Conservation (phyloP, 1,139 yeast species). For the Citeromyces siamensis region DNA sequence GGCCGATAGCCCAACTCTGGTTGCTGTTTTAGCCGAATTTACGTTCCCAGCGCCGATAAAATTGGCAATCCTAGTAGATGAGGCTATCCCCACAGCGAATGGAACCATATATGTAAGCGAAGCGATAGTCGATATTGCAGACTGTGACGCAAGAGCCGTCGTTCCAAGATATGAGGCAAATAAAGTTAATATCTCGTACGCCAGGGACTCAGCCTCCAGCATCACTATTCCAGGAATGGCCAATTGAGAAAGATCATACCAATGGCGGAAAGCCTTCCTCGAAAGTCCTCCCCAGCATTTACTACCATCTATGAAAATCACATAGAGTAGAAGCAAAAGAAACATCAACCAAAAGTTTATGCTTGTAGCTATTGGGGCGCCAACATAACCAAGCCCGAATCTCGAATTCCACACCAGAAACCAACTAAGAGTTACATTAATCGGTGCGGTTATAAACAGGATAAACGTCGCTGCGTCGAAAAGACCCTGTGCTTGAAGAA, state of each 20-base stretch:
- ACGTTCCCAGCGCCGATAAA: slow-evolving; percentile 68
- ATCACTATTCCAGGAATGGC: slow-evolving; percentile 46
- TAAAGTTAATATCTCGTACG: slow-evolving; percentile 44
- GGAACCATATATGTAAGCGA: slow-evolving; percentile 35
- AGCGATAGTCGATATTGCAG: slow-evolving; percentile 44
- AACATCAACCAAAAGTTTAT: slow-evolving; percentile 65
- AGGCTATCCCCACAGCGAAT: slow-evolving; percentile 48
- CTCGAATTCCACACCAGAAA: slow-evolving; percentile 62
- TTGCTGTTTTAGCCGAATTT: slow-evolving; percentile 49
- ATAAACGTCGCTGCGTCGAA: slow-evolving; percentile 86
- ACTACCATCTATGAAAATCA: slow-evolving; percentile 46
- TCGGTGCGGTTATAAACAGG: slow-evolving; percentile 65
- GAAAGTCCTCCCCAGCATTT: slow-evolving; percentile 63
- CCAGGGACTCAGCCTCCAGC: slow-evolving; percentile 48
- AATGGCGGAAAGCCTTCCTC: slow-evolving; percentile 35
- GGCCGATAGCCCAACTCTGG: slow-evolving; percentile 47
- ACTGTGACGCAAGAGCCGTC: slow-evolving; percentile 41
- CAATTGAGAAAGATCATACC: slow-evolving; percentile 33
- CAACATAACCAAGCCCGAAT: slow-evolving; percentile 52
- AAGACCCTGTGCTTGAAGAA: slow-evolving; percentile 83
- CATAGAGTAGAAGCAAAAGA: slow-evolving; percentile 37
- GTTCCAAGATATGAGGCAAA: slow-evolving; percentile 46
- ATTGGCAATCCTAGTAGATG: slow-evolving; percentile 47
- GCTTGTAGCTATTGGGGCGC: slow-evolving; percentile 65
- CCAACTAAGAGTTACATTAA: slow-evolving; percentile 62